Percentiles rank a stretch among this genome's conserved stretches.
Evolutionary conservation across 1,284 basidiomycete genomes (phyloP).

Genomic region (Pseudozyma sp.): DNA sequence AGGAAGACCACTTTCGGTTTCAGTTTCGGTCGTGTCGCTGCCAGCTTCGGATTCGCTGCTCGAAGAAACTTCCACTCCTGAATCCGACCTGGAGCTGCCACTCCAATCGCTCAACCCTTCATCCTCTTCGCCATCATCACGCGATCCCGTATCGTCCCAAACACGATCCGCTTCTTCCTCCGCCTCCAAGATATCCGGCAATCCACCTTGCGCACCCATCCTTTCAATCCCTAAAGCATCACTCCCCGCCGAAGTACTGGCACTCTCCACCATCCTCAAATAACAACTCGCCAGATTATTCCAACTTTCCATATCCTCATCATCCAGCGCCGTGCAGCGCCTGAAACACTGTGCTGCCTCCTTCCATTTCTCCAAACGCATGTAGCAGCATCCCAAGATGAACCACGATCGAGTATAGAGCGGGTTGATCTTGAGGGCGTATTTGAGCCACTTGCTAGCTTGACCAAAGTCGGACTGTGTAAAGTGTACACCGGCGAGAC

Average conservation of each 20-base stretch:
- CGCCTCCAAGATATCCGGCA: constrained; percentile 49
- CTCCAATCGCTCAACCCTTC: constrained; percentile 45
- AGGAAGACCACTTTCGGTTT: constrained; percentile 34
- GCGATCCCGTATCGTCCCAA: constrained; percentile 17
- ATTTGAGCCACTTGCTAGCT: constrained; percentile 76
- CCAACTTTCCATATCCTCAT: constrained; percentile 98
- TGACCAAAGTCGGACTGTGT: constrained; percentile 76
- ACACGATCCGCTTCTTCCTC: constrained; percentile 49
- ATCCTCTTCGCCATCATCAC: constrained; percentile 9
- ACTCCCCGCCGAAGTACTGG: constrained; percentile 17
- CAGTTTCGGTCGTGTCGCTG: constrained; percentile 23
- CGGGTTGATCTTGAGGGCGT: constrained; percentile 88
- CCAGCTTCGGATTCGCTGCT: constrained; percentile 32
- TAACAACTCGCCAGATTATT: constrained; percentile 97
- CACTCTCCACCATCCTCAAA: constrained; percentile 71
- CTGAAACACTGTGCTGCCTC: constrained; percentile 85
- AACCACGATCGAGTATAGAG: constrained; percentile 91
- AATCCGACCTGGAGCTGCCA: constrained; percentile 45
- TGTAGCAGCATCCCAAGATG: constrained; percentile 88
- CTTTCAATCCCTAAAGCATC: constrained; percentile 42
- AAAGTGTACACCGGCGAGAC: constrained; percentile 86
- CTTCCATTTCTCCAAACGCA: constrained; percentile 79
- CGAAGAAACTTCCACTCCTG: constrained; percentile 43
- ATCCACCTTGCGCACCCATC: constrained; percentile 29
- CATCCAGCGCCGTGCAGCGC: constrained; percentile 88